Percentiles rank a stretch among this genome's conserved stretches.
Evolutionary conservation across 139 green algal species (phyloP).

Genomic region (Dunaliella primolecta): DNA sequence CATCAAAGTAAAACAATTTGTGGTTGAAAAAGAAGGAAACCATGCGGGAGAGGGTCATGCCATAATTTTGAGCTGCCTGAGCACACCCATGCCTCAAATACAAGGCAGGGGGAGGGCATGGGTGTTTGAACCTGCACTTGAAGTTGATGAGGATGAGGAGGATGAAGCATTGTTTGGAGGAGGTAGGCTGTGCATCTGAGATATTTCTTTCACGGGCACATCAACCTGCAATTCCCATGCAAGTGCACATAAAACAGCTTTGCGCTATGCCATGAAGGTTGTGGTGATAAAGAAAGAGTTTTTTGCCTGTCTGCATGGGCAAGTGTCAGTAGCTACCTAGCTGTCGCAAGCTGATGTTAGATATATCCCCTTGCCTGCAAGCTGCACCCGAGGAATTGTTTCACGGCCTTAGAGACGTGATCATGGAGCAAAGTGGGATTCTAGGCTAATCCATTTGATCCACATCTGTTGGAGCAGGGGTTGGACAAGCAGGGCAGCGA

Average conservation of each 20-base stretch:
- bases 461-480: background rate
- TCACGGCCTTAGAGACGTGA: too few relatives aligned
- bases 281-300: too few relatives aligned
- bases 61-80: too few relatives aligned
- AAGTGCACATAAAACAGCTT: background rate
- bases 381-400: background rate
- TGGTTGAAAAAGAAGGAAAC: too few relatives aligned
- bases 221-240: background rate
- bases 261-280: background rate
- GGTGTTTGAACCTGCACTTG: background rate
- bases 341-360: background rate
- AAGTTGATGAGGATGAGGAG: background rate
- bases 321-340: background rate
- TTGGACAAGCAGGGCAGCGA: too few relatives aligned
- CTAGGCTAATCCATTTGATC: background rate
- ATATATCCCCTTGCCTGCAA: too few relatives aligned
- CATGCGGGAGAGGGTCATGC: too few relatives aligned
- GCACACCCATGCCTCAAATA: background rate
- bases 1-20: too few relatives aligned
- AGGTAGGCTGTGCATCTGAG: background rate
- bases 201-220: background rate
- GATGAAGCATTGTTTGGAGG: background rate
- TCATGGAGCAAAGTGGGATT: too few relatives aligned
- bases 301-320: background rate
- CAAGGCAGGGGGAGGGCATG: background rate